These are phyloP conservation scores for Vitellaria paradoxa DNA, from an alignment of 179 eudicot genomes.

Conservation along the genomic window DNA sequence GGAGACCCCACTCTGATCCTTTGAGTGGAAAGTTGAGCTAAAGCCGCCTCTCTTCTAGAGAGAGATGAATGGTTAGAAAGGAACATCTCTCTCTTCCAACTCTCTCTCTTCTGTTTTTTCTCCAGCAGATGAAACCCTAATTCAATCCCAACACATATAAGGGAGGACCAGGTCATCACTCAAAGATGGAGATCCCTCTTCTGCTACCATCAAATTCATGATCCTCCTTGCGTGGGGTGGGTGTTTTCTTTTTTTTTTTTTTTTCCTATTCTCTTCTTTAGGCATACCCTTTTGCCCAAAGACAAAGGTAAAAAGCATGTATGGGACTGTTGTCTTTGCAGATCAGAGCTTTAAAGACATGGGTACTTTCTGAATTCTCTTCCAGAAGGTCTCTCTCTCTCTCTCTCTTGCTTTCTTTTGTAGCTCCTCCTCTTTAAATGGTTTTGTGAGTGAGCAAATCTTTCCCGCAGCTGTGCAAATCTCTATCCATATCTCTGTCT, in stretches of 20 bases:
- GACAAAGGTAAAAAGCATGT: background rate
- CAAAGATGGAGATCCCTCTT: background rate
- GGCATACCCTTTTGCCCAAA: background rate
- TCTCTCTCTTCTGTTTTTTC: background rate
- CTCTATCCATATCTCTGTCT: constrained; percentile 14
- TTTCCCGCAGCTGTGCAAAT: constrained; percentile 6
- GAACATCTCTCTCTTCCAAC: background rate
- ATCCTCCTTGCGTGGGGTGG: background rate
- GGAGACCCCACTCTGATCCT: constrained; percentile 25
- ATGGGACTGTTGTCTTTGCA: background rate
- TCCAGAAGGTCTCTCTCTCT: constrained; percentile 7
- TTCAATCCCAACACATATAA: background rate
- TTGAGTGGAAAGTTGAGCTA: constrained; percentile 23
- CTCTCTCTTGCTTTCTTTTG: background rate
- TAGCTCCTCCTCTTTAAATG: background rate
- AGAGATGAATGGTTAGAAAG: constrained; percentile 3
- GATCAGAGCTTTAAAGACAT: constrained; percentile 19
- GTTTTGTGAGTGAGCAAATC: constrained; percentile 11
- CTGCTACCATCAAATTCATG: background rate
- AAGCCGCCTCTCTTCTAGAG: constrained; percentile 10
- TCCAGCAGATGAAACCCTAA: constrained; percentile 11
- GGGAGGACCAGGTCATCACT: too few relatives aligned
- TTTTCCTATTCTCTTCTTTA: background rate
- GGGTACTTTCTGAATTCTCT: constrained; percentile 26
- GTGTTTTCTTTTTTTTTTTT: too few relatives aligned